Conservation (phyloP, 2,329 filamentous ascomycete species). For the Sporothrix pallida region DNA sequence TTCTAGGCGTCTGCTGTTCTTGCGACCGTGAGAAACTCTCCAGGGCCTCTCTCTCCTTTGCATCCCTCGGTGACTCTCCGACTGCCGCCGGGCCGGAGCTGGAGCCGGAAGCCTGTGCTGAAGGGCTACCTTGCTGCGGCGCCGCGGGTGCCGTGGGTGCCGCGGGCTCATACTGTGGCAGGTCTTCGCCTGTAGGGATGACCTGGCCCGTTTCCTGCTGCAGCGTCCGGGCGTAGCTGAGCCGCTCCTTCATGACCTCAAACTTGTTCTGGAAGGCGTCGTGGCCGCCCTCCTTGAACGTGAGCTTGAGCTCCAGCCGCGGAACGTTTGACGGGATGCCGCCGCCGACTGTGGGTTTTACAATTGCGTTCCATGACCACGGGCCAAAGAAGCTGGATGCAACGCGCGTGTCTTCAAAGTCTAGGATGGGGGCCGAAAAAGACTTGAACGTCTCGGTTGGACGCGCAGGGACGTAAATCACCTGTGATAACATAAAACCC, state of each 20-base stretch:
- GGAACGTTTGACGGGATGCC: constrained; percentile 77
- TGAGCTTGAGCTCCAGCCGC: constrained; percentile 79
- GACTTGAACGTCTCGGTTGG: constrained; percentile 76
- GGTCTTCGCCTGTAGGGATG: constrained; percentile 75
- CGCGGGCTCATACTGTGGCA: constrained; percentile 80
- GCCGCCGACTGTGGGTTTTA: constrained; percentile 81
- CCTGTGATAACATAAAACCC: constrained; percentile 52
- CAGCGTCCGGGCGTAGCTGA: constrained; percentile 80
- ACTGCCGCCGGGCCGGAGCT: not conserved
- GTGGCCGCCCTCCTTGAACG: constrained; percentile 94
- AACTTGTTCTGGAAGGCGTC: constrained; percentile 86
- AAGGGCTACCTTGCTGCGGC: constrained; percentile 39
- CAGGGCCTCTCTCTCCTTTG: constrained; percentile 30
- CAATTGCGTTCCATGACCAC: constrained; percentile 83
- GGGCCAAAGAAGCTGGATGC: constrained; percentile 90
- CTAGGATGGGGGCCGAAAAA: constrained; percentile 86
- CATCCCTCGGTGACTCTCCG: constrained; percentile 7
- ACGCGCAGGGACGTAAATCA: constrained; percentile 83
- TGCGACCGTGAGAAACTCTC: constrained; percentile 39
- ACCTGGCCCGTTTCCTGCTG: constrained; percentile 69
- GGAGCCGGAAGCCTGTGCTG: constrained; percentile 1
- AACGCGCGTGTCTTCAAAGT: constrained; percentile 84
- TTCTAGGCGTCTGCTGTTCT: constrained; percentile 36
- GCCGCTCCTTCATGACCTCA: constrained; percentile 80
- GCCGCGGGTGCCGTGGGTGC: too few species aligned